Evolutionary conservation across 176 grass and related monocot species (phyloP), one percentile per base, ranked within the genome.

Genomic region (Pontederia crassipes): DNA sequence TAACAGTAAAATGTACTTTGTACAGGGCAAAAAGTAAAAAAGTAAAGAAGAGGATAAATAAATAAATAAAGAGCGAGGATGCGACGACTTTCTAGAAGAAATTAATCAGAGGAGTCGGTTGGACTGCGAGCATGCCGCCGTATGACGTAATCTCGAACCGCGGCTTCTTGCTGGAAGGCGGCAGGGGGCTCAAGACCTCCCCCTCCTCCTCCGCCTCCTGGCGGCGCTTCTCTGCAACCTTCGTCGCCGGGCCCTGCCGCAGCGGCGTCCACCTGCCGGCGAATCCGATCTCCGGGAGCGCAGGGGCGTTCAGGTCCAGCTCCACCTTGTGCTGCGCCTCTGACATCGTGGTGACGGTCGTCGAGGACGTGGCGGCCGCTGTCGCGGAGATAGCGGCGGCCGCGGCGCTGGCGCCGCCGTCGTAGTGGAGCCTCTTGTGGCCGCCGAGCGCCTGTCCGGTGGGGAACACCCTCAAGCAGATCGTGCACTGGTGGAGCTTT

Each of bases 391-490:
- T 32, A n/a, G 52, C 66, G 15, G 51, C 10, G 4, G 66, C 53
- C 15, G 52, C 18, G 15, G 50, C 66, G 53, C 17, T 24, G 52
- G 53, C 53, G 35, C 28, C 66, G 29, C 52, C 66, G 10, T 69
- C 66, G 53, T 69, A 69, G 66, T 69, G 66, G 66, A 52, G 40
- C 40, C 66, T 69, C 66, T 55, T 69, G 28, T 69, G 66, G 1
- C 66, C 66, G 28, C 66, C 66, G 11, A 69, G 66, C n/a, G 66
- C 66, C 40, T 69, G 66, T 15, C 66, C 66, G 11, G 66, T 46
- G 16, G 66, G 17, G 66, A 69, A 69, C 28, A 52, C 40, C 52
- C 53, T 56, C 52, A 47, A 53, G 66, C 66, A 69, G 52, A 69
- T 53, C 53, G 66, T 11, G 53, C 66, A 69, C 53, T 69, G 32